A percentile compares a stretch with the other conserved stretches of the same genome.
These are phyloP conservation scores for Tetrapyrgos nigripes DNA, from an alignment of 1,284 basidiomycete species.

Conservation along the genomic window DNA sequence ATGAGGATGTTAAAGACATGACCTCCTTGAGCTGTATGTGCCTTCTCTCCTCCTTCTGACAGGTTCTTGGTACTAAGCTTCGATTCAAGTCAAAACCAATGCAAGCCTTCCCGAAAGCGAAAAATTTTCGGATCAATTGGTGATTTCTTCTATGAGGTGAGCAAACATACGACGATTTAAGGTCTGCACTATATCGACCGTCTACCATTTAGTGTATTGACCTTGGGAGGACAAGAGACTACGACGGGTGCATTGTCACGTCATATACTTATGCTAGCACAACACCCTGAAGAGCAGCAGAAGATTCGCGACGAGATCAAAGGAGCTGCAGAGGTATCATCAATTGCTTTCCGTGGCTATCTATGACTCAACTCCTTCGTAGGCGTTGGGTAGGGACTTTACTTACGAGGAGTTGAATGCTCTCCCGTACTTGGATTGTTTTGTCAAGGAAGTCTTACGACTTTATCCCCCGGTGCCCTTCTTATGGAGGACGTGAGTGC, in stretches of 20 bases:
- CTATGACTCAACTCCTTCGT: constrained; percentile 4
- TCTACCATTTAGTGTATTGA: constrained; percentile 24
- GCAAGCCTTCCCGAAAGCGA: constrained; percentile 28
- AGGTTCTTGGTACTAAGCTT: background rate
- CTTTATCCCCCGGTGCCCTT: constrained; percentile 25
- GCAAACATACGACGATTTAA: constrained; percentile 11
- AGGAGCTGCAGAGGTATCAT: background rate
- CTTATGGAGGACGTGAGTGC: constrained; percentile 26
- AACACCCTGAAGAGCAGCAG: background rate
- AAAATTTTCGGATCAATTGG: constrained; percentile 26
- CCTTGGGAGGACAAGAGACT: constrained; percentile 32
- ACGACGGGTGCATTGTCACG: constrained; percentile 28
- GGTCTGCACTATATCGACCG: background rate
- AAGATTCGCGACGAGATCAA: background rate
- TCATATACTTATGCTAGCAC: background rate
- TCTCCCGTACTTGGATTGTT: constrained; percentile 36
- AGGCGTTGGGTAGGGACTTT: constrained; percentile 25
- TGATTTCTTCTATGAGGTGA: constrained; percentile 24
- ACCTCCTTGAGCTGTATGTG: constrained; percentile 28
- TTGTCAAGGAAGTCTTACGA: constrained; percentile 37
- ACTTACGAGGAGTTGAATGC: constrained; percentile 31
- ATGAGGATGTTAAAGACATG: constrained; percentile 27
- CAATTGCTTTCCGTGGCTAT: no score
- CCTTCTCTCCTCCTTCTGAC: background rate
- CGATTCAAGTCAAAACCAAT: constrained; percentile 16